Evolutionary conservation across 768 basidiomycete genomes (phyloP).

Genomic region (Fistulinella prunicolor): DNA sequence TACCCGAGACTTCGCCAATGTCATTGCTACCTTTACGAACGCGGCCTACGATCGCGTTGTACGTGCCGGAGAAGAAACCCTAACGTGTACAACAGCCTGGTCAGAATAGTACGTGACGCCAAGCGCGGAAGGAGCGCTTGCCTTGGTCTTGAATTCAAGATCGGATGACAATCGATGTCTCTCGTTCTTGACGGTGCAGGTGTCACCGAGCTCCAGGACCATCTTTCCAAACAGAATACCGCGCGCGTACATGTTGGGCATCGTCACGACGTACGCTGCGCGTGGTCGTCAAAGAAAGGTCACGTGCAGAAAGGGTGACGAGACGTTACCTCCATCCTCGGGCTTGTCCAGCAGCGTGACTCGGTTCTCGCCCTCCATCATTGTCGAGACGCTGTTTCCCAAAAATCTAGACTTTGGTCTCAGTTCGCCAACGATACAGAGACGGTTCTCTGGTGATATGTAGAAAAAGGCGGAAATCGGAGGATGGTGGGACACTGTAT

Average conservation of each 20-base stretch:
- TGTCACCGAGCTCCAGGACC: slow-evolving; percentile 94
- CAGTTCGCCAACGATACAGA: slow-evolving; percentile 88
- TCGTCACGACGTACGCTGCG: slow-evolving; percentile 81
- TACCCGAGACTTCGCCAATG: slow-evolving; percentile 82
- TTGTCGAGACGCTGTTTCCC: slow-evolving; percentile 94
- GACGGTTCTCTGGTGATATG: slow-evolving; percentile 83
- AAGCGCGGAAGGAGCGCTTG: slow-evolving; percentile 25
- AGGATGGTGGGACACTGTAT: slow-evolving; percentile 90
- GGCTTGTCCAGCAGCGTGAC: slow-evolving; percentile 78
- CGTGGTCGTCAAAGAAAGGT: background rate
- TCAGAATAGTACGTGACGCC: too few species aligned
- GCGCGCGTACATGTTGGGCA: slow-evolving; percentile 98
- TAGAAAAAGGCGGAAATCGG: slow-evolving; percentile 96
- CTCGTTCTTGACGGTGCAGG: slow-evolving; percentile 80
- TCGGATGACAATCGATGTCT: slow-evolving; percentile 72
- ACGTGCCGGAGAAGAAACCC: slow-evolving; percentile 97
- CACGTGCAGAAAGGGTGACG: slow-evolving; percentile 8
- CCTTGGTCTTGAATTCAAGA: slow-evolving; percentile 98
- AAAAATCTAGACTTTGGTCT: slow-evolving; percentile 95
- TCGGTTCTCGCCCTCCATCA: slow-evolving; percentile 95
- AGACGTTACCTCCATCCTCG: slow-evolving; percentile 83
- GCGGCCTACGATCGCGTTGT: slow-evolving; percentile 85
- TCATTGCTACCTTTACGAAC: slow-evolving; percentile 63
- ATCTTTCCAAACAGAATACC: slow-evolving; percentile 90
- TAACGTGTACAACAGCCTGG: slow-evolving; percentile 24